Evolutionary conservation across 73 alveolate genomes (phyloP).

Genomic region (Tetrahymena malaccensis): DNA sequence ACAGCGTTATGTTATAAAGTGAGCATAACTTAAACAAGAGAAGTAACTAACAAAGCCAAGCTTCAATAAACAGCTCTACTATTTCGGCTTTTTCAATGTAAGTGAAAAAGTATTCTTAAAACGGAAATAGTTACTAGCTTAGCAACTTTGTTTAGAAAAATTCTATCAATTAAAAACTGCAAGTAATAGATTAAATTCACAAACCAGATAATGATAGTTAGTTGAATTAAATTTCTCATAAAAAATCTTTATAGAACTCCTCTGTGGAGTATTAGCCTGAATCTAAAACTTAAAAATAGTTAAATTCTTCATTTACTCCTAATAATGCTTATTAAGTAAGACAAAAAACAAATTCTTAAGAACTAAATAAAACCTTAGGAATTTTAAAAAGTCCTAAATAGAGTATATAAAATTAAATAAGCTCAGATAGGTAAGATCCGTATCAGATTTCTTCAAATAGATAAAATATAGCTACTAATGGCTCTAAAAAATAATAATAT

Average conservation of each 20-base stretch:
- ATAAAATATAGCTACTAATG: not conserved
- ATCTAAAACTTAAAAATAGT: no score
- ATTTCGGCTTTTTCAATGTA: not conserved
- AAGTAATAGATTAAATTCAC: not conserved
- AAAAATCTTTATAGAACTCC: not conserved
- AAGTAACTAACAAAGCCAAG: not conserved
- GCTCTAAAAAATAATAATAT: not conserved
- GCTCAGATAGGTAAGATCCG: not conserved
- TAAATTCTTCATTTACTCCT: not conserved
- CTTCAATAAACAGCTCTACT: not conserved
- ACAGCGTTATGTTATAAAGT: not conserved
- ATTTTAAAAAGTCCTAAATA: not conserved
- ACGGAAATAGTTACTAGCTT: not conserved
- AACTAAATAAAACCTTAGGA: not conserved
- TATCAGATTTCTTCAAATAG: not conserved
- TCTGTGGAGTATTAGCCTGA: not conserved
- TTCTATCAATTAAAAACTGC: not conserved
- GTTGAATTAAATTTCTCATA: not conserved
- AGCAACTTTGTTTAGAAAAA: not conserved
- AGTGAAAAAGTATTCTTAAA: not conserved
- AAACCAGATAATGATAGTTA: not conserved
- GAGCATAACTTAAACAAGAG: not conserved
- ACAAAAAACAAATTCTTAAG: not conserved
- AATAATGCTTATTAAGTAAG: no score
- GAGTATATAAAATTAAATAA: not conserved